Conservation (phyloP, 208 protist species). For the Acanthamoeba castellanii region DNA sequence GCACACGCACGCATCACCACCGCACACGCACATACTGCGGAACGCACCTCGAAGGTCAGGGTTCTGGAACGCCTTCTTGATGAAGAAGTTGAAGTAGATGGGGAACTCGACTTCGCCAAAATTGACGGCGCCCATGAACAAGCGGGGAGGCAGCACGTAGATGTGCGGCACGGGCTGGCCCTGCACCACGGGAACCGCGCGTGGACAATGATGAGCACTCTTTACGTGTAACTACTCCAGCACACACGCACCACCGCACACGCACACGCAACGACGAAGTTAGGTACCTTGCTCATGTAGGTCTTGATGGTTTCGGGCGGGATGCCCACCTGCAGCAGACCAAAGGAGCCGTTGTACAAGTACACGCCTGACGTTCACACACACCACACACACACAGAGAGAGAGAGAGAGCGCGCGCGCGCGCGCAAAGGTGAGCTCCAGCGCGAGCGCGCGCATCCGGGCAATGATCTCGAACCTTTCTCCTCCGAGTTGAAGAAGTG, state of each 20-base stretch:
- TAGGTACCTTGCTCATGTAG: conserved; percentile 69
- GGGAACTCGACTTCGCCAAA: conserved; percentile 84
- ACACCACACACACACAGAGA: neutral
- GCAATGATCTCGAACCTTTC: neutral
- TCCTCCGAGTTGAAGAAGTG: conserved; percentile 28
- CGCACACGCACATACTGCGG: neutral
- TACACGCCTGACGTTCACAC: neutral
- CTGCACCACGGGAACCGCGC: neutral
- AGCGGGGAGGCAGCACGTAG: conserved; percentile 80
- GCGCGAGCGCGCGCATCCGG: neutral
- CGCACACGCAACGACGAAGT: neutral
- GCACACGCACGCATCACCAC: neutral
- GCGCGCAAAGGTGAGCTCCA: neutral
- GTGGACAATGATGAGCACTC: neutral
- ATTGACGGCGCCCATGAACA: conserved; percentile 73
- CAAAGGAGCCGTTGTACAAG: conserved; percentile 56
- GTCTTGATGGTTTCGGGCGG: conserved; percentile 88
- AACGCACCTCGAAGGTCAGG: neutral
- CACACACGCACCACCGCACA: neutral
- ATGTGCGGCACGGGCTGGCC: conserved; percentile 71
- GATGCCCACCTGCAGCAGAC: conserved; percentile 85
- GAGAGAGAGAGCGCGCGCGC: neutral
- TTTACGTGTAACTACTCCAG: neutral
- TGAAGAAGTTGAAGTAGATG: conserved; percentile 84
- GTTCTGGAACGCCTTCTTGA: conserved; percentile 78